Conservation (phyloP, 495 filamentous ascomycete genomes). For the Corynascus novoguineensis region DNA sequence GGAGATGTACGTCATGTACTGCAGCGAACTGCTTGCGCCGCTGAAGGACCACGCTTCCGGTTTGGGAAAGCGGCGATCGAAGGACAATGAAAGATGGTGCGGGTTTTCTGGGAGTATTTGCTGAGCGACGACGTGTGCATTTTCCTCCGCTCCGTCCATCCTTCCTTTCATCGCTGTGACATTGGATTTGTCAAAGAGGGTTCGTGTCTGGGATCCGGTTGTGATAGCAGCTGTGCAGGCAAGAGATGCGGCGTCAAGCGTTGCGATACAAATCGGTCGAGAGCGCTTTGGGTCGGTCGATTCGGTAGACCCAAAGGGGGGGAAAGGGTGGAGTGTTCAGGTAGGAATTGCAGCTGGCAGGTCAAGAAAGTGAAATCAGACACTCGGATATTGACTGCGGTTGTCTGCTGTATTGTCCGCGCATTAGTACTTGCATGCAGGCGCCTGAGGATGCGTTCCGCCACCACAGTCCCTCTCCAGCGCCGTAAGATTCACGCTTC, state of each 20-base stretch:
- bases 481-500: not conserved
- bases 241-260: not conserved
- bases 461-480: not conserved
- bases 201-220: not conserved
- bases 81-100: constrained; percentile 40
- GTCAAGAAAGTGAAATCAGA: not conserved
- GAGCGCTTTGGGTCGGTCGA: not conserved
- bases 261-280: not conserved
- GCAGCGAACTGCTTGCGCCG: constrained; percentile 32
- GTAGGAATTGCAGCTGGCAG: not conserved
- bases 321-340: too few relatives aligned
- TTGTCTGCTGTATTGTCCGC: not conserved
- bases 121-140: constrained; percentile 39
- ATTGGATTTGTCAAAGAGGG: constrained; percentile 25
- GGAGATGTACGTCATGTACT: constrained; percentile 43
- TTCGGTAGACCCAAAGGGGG: too few relatives aligned
- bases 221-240: not conserved
- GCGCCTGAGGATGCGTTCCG: not conserved
- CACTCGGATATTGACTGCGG: not conserved
- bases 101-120: constrained; percentile 39
- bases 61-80: constrained; percentile 32
- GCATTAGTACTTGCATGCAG: not conserved
- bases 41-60: constrained; percentile 37
- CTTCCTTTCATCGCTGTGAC: constrained; percentile 34
- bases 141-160: constrained; percentile 48